Evolutionary conservation across 306 rosid genomes (phyloP).

Genomic region (Acmispon strigosus): DNA sequence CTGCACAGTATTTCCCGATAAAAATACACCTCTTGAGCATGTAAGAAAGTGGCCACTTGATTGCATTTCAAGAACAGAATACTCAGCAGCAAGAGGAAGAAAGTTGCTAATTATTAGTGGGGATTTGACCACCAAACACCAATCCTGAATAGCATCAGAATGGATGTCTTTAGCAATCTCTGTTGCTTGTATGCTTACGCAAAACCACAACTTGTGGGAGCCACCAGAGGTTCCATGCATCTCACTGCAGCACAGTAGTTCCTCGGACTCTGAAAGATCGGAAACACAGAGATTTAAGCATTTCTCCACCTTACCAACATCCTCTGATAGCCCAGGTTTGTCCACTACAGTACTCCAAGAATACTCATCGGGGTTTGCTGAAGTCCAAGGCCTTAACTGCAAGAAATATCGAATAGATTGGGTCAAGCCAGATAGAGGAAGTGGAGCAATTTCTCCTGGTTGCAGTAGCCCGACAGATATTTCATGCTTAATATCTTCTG

Average conservation of each 20-base stretch:
- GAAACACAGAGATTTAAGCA: constrained; percentile 63
- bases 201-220: constrained; percentile 74
- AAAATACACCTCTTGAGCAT: constrained; percentile 71
- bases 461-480: constrained; percentile 63
- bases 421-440: constrained; percentile 69
- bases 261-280: constrained; percentile 69
- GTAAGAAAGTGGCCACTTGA: constrained; percentile 61
- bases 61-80: constrained; percentile 84
- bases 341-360: constrained; percentile 80
- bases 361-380: constrained; percentile 42
- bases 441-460: constrained; percentile 74
- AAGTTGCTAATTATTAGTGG: constrained; percentile 76
- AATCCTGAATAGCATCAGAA: constrained; percentile 94
- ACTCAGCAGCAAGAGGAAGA: constrained; percentile 90
- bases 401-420: constrained; percentile 59
- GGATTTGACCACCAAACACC: constrained; percentile 85
- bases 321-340: constrained; percentile 38
- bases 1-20: constrained; percentile 67
- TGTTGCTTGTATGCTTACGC: constrained; percentile 71
- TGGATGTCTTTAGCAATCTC: constrained; percentile 87
- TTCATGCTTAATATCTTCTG: constrained; percentile 36
- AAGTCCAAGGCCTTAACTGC: constrained; percentile 62
- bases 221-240: constrained; percentile 60
- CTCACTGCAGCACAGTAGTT: constrained; percentile 65
- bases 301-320: constrained; percentile 26